These are phyloP conservation scores for Fraxinus floribunda DNA, from an alignment of 305 asterid genomes.

Conservation along the genomic window DNA sequence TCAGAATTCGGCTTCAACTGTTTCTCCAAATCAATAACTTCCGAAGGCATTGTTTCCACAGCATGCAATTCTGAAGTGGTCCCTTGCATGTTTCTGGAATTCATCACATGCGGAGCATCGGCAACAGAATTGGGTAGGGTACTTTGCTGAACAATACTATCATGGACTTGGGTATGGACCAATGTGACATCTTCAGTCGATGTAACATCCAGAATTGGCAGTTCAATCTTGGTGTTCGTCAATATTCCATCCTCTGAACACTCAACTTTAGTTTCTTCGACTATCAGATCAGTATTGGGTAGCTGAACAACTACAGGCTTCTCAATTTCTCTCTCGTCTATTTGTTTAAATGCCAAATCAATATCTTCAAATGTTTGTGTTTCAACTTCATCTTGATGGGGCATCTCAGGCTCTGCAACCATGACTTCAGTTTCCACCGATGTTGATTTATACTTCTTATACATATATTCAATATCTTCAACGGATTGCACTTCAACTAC, in stretches of 20 bases:
- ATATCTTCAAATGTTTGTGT: constrained; percentile 40
- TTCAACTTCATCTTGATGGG: constrained; percentile 31
- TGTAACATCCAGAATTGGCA: constrained; percentile 32
- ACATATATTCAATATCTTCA: constrained; percentile 27
- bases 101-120: constrained; percentile 10
- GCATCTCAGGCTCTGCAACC: constrained; percentile 6
- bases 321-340: constrained; percentile 19
- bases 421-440: constrained; percentile 18
- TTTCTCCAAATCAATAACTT: constrained; percentile 15
- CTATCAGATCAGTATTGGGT: constrained; percentile 20
- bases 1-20: not conserved
- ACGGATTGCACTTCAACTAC: constrained; percentile 30
- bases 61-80: constrained; percentile 22
- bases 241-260: constrained; percentile 17
- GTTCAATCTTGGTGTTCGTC: not conserved
- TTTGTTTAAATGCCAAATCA: constrained; percentile 28
- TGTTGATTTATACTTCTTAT: constrained; percentile 26
- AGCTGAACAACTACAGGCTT: constrained; percentile 25
- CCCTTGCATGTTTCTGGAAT: constrained; percentile 6
- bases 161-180: constrained; percentile 32
- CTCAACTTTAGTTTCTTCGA: constrained; percentile 23
- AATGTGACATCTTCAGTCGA: constrained; percentile 33
- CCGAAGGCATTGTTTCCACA: constrained; percentile 12
- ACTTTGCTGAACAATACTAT: constrained; percentile 19
- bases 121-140: constrained; percentile 29